These are phyloP conservation scores for Kondoa malvinella DNA, from an alignment of 768 basidiomycete genomes.

Conservation along the genomic window DNA sequence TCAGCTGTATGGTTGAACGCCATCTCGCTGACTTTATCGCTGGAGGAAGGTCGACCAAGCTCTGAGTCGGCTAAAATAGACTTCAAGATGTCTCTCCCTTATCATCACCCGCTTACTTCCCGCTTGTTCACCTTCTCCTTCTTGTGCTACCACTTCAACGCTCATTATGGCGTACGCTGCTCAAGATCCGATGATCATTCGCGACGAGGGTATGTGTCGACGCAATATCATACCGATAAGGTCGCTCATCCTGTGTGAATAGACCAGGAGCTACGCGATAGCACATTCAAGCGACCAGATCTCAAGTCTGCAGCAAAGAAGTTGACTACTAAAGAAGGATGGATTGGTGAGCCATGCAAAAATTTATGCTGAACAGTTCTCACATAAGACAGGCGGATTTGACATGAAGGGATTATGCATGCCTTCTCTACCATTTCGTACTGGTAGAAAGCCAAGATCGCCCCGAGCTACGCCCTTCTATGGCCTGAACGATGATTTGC, in stretches of 20 bases:
- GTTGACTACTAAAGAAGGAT: slow-evolving; percentile 45
- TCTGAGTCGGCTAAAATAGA: not conserved
- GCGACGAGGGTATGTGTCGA: no score
- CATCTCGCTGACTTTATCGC: not conserved
- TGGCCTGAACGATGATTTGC: slow-evolving; percentile 52
- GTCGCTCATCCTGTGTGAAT: no score
- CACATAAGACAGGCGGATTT: no score
- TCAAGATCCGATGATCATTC: no score
- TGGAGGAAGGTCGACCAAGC: not conserved
- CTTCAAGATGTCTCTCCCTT: not conserved
- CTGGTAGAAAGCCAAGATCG: slow-evolving; percentile 27
- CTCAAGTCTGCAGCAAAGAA: slow-evolving; percentile 26
- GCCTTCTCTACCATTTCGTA: slow-evolving; percentile 48
- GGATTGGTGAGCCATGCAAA: slow-evolving; percentile 47
- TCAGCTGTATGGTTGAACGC: not conserved
- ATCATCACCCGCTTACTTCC: not conserved
- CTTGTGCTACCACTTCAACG: no score
- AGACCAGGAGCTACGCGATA: not conserved
- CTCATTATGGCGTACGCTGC: no score
- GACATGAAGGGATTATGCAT: slow-evolving; percentile 39
- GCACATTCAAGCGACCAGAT: not conserved
- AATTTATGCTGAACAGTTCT: no score
- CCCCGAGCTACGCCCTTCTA: slow-evolving; percentile 51
- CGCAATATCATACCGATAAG: no score
- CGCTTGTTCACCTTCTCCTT: no score